Evolutionary conservation across 176 grass and related monocot genomes (phyloP), one percentile per base, ranked within the genome.

Genomic region (Coix lacrymajobi): DNA sequence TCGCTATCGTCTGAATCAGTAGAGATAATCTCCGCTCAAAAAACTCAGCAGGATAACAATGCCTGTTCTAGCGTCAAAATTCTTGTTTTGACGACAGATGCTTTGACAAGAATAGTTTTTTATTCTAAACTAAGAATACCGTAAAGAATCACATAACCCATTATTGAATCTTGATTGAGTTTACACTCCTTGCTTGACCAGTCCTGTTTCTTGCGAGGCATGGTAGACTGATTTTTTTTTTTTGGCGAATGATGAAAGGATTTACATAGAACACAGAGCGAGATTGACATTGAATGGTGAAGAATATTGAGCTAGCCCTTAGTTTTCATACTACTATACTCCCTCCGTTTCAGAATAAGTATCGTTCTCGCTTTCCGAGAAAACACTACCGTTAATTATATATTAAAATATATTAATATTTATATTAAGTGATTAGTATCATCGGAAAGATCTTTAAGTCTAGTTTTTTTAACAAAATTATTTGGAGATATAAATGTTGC

Each of bases 211-310:
- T 72, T n/a, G 41, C 39, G 24, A 71, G 39, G n/a, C 15, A 56
- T 10, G 7, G 33, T 34, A 49, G 14, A 62, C n/a, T 46, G 52
- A 30, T 7, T 20, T n/a, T 48, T 15, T 7, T 20, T n/a, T 48
- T 15, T 22, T 0, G 34, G 4, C 29, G 48, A 77, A 60, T 37
- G 14, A 61, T 28, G 65, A 71, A 14, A 36, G 14, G 26, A 71
- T 20, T 37, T 63, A 31, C 40, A 73, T 8, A 73, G 15, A 64
- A 65, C 24, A 32, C 6, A 8, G 40, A 52, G 37, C 33, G 6
- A 40, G 16, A 16, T 41, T 86, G 83, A 64, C 76, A 19, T 71
- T 62, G 51, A 79, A 71, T 48, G 13, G 5, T 71, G 82, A 77
- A 32, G 46, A 33, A 49, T 25, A 24, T 32, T n/a, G 17, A 40